Evolutionary conservation across 768 basidiomycete genomes (phyloP), one percentile per base, ranked within the genome.

Genomic region (Rhizopogon rudus): DNA sequence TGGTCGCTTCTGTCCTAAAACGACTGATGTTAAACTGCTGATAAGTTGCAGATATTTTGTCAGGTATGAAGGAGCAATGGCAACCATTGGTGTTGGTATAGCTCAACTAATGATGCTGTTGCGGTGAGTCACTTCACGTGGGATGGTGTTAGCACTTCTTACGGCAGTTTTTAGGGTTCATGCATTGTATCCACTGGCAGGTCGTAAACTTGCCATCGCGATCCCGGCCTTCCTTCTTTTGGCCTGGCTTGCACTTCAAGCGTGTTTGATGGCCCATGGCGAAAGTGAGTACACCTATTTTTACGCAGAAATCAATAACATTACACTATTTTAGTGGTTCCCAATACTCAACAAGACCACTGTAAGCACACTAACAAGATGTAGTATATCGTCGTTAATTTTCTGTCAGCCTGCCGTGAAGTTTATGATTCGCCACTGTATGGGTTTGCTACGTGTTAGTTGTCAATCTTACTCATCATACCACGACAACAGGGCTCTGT

Each of bases 1-100:
- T 17, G 17, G 44, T 46, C n/a, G 12, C 10, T 5, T 46, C n/a
- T 6, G 29, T 17, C n/a, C 29, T 46, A 31, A 31, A 3, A 31
- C 12, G n/a, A 17, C n/a, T 31, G 29, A n/a, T 29, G 17, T 31
- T 29, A 31, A 31, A 46, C n/a, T 75, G 76, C 51, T 17, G 50
- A 40, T 20, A 25, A 51, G 50, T 3, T 51, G 37, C 40, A 25
- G 16, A 44, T n/a, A 25, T 28, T 51, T 51, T 9, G 6, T 51
- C 22, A 25, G 50, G 20, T 45, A 25, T 2, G 13, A 44, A 44
- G 40, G 20, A 20, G 50, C 22, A 12, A 51, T 44, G 50, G 29
- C 22, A 25, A 39, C 12, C 39, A 6, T 51, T 25, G 50, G 50
- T 31, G 5, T 51, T 13, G 25, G 22, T 20, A 43, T 51, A 25